Percentiles rank a stretch among this genome's conserved stretches.
Conservation (phyloP, 805 yeast species). For the Candida orba region DNA sequence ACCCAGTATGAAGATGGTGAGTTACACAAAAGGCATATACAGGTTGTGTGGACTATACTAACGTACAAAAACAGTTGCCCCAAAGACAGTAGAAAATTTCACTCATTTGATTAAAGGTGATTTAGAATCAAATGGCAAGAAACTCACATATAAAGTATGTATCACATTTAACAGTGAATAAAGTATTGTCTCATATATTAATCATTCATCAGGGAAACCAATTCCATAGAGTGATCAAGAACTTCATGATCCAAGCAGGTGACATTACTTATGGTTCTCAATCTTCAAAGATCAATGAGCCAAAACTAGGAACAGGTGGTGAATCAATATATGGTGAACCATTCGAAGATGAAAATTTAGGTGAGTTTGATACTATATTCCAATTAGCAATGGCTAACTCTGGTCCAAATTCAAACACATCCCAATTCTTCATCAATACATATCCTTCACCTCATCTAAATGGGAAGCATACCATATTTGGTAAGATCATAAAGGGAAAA, state of each 20-base stretch:
- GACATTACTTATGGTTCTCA: slow-evolving; percentile 37
- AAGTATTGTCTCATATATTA: not conserved
- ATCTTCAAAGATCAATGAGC: slow-evolving; percentile 16
- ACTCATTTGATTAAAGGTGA: slow-evolving; percentile 36
- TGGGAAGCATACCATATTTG: slow-evolving; percentile 75
- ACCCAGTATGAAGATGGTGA: slow-evolving; percentile 3
- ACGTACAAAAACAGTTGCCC: slow-evolving; percentile 34
- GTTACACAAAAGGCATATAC: not conserved
- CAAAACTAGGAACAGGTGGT: slow-evolving; percentile 35
- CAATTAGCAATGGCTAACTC: slow-evolving; percentile 60
- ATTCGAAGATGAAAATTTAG: slow-evolving; percentile 54
- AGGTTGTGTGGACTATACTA: too few relatives aligned
- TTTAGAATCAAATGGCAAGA: slow-evolving; percentile 16
- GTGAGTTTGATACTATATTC: slow-evolving; percentile 37
- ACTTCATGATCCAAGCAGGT: slow-evolving; percentile 68
- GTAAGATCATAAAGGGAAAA: slow-evolving; percentile 60
- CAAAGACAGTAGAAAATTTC: slow-evolving; percentile 49
- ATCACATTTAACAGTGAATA: not conserved
- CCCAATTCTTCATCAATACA: slow-evolving; percentile 70
- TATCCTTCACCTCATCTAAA: slow-evolving; percentile 65
- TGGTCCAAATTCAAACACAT: slow-evolving; percentile 45
- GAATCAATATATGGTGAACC: slow-evolving; percentile 35
- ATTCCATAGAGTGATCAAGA: slow-evolving; percentile 60
- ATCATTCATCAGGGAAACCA: slow-evolving; percentile 25
- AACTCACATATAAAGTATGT: slow-evolving; percentile 28